A percentile compares a stretch with the other conserved stretches of the same genome.
Evolutionary conservation across 768 basidiomycete species (phyloP).

Genomic region (Russula dissimulans): DNA sequence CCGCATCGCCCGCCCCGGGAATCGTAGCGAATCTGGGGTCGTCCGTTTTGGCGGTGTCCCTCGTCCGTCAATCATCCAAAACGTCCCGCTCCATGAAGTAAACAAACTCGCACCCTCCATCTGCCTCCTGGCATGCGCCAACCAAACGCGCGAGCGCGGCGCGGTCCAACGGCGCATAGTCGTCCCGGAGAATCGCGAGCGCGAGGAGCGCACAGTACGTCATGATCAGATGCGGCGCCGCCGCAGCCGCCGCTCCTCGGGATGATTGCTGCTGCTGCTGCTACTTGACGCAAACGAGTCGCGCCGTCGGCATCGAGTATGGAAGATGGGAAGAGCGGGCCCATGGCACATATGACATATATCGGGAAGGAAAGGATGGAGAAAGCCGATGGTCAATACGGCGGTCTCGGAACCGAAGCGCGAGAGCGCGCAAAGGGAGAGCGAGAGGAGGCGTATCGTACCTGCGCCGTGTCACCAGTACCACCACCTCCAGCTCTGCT

Average conservation of each 20-base stretch:
- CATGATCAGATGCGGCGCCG: conserved; percentile 81
- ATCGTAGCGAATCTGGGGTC: conserved; percentile 56
- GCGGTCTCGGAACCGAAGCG: not conserved
- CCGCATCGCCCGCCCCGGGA: conserved; percentile 61
- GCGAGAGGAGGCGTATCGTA: conserved; percentile 17
- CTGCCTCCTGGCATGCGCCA: conserved; percentile 57
- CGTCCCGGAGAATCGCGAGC: conserved; percentile 81
- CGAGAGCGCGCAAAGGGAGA: conserved; percentile 5
- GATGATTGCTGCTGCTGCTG: conserved; percentile 26
- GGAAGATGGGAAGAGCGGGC: not conserved
- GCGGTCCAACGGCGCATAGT: conserved; percentile 63
- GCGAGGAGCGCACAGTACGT: conserved; percentile 86
- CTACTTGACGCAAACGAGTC: conserved; percentile 11
- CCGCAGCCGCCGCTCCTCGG: conserved; percentile 19
- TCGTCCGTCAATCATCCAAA: no score
- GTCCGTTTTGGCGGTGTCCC: not conserved
- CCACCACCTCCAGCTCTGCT: no score
- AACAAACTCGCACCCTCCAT: conserved; percentile 62
- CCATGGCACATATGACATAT: no score
- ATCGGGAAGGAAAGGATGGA: not conserved
- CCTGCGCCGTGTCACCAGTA: conserved; percentile 4
- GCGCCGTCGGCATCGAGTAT: no score
- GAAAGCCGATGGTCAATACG: not conserved
- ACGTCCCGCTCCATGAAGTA: not conserved
- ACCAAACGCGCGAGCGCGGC: conserved; percentile 59